Conservation (phyloP, 2,329 filamentous ascomycete species). For the Ophiostoma ulmi region DNA sequence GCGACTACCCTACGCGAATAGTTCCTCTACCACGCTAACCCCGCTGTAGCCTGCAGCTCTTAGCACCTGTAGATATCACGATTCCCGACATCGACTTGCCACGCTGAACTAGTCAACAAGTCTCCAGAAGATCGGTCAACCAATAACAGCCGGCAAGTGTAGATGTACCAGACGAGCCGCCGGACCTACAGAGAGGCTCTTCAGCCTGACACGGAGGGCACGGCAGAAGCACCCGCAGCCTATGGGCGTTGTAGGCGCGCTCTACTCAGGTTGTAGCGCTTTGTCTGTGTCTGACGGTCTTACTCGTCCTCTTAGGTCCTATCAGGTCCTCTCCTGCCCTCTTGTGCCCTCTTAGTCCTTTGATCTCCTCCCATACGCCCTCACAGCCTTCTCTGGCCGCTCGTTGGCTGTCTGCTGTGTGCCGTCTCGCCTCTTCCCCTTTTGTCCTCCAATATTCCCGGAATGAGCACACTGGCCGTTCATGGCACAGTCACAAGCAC, state of each 20-base stretch:
- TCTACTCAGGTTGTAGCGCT: background rate
- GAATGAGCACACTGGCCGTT: background rate
- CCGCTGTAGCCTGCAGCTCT: background rate
- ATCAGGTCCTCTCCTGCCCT: background rate
- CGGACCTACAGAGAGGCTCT: conserved; percentile 5
- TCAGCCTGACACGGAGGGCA: conserved; percentile 12
- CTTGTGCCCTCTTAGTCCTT: background rate
- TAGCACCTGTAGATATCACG: conserved; percentile 2
- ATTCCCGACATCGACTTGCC: conserved; percentile 5
- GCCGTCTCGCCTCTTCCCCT: conserved; percentile 3
- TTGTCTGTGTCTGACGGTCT: background rate
- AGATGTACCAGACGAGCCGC: background rate
- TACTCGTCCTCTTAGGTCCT: background rate
- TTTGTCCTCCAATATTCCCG: background rate
- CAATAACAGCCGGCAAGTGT: background rate
- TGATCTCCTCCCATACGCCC: background rate
- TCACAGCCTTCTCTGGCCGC: conserved; percentile 14
- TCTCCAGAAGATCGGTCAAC: background rate
- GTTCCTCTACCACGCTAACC: background rate
- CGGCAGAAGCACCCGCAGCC: conserved; percentile 4
- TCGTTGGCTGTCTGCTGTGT: conserved; percentile 13
- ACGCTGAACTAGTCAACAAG: conserved; percentile 8
- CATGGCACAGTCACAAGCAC: background rate
- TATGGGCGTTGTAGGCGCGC: background rate
- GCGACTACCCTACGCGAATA: background rate